Percentiles rank a stretch among this genome's conserved stretches.
Conservation (phyloP, 441 rosid species). For the Metrosideros polymorpha region DNA sequence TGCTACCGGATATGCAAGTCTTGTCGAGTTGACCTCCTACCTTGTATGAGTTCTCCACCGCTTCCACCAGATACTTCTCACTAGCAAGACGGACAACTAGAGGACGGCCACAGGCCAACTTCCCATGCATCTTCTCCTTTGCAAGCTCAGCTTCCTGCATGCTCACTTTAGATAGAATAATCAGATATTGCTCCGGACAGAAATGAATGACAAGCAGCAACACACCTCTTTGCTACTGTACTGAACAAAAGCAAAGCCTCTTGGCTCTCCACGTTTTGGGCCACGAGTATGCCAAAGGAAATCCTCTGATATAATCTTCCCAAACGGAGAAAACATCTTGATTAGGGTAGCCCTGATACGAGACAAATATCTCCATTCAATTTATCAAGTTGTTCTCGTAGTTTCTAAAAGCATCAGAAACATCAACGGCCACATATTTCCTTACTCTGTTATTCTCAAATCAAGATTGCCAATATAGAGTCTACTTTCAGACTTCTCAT, state of each 20-base stretch:
- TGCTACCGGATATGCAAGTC: slow-evolving; percentile 25
- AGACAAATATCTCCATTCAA: not conserved
- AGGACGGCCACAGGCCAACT: slow-evolving; percentile 85
- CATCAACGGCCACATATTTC: not conserved
- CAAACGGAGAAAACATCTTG: slow-evolving; percentile 89
- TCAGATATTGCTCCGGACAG: slow-evolving; percentile 32
- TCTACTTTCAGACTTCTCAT: slow-evolving; percentile 64
- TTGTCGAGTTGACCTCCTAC: slow-evolving; percentile 25
- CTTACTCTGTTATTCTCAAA: slow-evolving; percentile 82
- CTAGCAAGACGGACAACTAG: slow-evolving; percentile 73
- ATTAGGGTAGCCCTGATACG: slow-evolving; percentile 63
- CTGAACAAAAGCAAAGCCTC: slow-evolving; percentile 79
- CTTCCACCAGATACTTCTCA: slow-evolving; percentile 48
- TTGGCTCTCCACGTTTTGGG: slow-evolving; percentile 85
- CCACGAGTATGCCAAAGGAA: slow-evolving; percentile 95
- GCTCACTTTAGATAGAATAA: slow-evolving; percentile 71
- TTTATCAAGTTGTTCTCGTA: not conserved
- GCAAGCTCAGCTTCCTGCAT: slow-evolving; percentile 96
- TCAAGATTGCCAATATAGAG: slow-evolving; percentile 81
- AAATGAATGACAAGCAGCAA: slow-evolving; percentile 8
- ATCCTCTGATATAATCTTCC: slow-evolving; percentile 80
- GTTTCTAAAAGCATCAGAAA: not conserved
- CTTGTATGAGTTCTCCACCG: slow-evolving; percentile 22
- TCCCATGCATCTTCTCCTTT: slow-evolving; percentile 93
- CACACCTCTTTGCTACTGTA: slow-evolving; percentile 75